A percentile compares a stretch with the other conserved stretches of the same genome.
Evolutionary conservation across 78 protist genomes (phyloP).

Genomic region (slime mould (Dictyostelium discoideum)): dicty_2.7 NC_007089.4:4760001-4760500

Average conservation of each 20-base stretch:
- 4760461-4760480: background rate
- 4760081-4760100: constrained; percentile 74
- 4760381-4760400: background rate
- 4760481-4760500: background rate
- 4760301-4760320: constrained; percentile 64
- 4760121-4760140: constrained; percentile 71
- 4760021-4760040: constrained; percentile 78
- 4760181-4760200: constrained; percentile 71
- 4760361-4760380: constrained; percentile 22
- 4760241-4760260: constrained; percentile 76
- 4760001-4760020: constrained; percentile 78
- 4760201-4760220: constrained; percentile 76
- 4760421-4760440: too few relatives aligned
- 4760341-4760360: constrained; percentile 70
- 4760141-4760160: constrained; percentile 57
- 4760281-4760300: constrained; percentile 75
- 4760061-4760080: constrained; percentile 79
- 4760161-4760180: constrained; percentile 48
- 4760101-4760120: constrained; percentile 74
- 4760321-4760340: constrained; percentile 47
- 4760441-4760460: background rate
- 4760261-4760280: constrained; percentile 58
- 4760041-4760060: constrained; percentile 52
- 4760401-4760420: too few relatives aligned
- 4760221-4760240: constrained; percentile 58